A percentile compares a stretch with the other conserved stretches of the same genome.
These are phyloP conservation scores for Silene coronaria DNA, from an alignment of 179 eudicot genomes.

Conservation along the genomic window DNA sequence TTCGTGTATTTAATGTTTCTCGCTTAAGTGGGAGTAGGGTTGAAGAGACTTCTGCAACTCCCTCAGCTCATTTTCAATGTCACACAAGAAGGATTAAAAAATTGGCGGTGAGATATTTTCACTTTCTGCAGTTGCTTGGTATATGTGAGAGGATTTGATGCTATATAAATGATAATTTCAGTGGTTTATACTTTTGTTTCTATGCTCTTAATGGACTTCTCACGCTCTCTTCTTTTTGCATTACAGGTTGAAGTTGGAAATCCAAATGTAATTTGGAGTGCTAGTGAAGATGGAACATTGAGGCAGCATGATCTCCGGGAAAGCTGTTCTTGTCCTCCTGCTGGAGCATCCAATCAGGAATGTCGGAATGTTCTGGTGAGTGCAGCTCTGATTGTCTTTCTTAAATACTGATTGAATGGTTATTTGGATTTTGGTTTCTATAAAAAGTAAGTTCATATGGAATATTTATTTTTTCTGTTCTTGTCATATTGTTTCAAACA, in stretches of 20 bases:
- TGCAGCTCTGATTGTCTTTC: conserved; percentile 11
- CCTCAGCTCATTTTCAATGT: conserved; percentile 76
- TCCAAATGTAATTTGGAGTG: conserved; percentile 97
- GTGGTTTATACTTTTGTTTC: not conserved
- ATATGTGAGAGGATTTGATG: not conserved
- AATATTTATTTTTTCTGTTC: not conserved
- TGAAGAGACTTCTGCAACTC: conserved; percentile 48
- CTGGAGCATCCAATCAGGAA: conserved; percentile 78
- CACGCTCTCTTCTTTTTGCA: not conserved
- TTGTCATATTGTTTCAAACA: not conserved
- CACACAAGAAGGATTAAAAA: conserved; percentile 96
- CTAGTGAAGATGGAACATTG: conserved; percentile 98
- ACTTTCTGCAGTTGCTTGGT: not conserved
- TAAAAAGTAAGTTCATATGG: not conserved
- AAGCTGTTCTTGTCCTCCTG: conserved; percentile 82
- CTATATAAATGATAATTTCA: not conserved
- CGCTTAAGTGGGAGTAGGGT: conserved; percentile 44
- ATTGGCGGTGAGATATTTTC: conserved; percentile 61
- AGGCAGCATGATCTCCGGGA: conserved; percentile 97
- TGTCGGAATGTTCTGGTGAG: conserved; percentile 91
- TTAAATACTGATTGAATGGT: not conserved
- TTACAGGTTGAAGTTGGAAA: conserved; percentile 89
- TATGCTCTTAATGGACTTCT: not conserved
- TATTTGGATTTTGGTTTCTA: not conserved
- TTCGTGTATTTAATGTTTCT: conserved; percentile 57